Base-by-base conservation (phyloP, 2,329 filamentous ascomycete genomes). In the Herpotrichia juniperi region DNA sequence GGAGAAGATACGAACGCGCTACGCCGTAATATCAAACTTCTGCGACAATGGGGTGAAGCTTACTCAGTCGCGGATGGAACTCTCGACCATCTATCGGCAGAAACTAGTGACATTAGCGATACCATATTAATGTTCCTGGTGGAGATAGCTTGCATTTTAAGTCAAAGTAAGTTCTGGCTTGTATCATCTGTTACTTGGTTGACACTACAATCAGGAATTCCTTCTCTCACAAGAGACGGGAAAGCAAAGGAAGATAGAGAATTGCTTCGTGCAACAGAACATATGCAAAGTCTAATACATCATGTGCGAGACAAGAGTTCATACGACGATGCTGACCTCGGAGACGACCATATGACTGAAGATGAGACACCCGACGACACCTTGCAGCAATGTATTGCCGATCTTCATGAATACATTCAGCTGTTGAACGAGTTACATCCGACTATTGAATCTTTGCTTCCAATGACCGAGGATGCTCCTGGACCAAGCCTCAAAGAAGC, bases 371-470 rank as follows among this genome's bases (percentile, higher is more conserved):
- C n/a, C 3, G 22, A 14, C 10, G 14, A 51, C 24, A 39, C 48
- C 1, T 28, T 44, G 21, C 12, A 46, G 2, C 28, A 40, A 16
- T 46, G 30, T 32, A 24, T 24, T 16, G 26, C n/a, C 4, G 48
- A 51, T 30, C 14, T 51, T 24, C 34, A 46, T 10, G 48, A 51
- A 12, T 51, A 51, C 28, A n/a, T 31, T 9, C 28, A 31, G 28
- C 28, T 31, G 9, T 31, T 31, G 28, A 31, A 31, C n/a, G 28
- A 31, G 28, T n/a, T 31, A 21, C 48, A 46, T 24, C 34, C 48
- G 40, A 30, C 48, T 8, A 46, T 51, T 34, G 48, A 51, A 21
- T 32, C 42, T 12, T 45, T 14, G 11, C 14, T 46, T 30, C 12
- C 42, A 2, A 8, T 46, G 24, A 17, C 17, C 12, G 48, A 51